Percentiles rank a stretch among this genome's conserved stretches.
These are phyloP conservation scores for Zygnema cylindricum DNA, from an alignment of 139 green algal species.

Conservation along the genomic window DNA sequence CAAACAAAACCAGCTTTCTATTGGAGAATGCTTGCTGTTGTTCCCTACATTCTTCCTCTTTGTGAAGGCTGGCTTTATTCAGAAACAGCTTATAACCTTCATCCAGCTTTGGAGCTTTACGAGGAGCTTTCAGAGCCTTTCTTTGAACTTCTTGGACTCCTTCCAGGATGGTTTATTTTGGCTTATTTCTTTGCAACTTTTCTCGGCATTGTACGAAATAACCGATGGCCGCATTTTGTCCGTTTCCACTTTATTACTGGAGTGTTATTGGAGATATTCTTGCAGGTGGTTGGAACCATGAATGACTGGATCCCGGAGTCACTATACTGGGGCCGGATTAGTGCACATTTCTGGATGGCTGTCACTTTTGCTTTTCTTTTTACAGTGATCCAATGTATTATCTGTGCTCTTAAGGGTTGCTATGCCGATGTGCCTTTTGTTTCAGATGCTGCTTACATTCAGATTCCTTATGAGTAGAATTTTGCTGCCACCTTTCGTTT, in stretches of 20 bases:
- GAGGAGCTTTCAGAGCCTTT: slow-evolving; percentile 38
- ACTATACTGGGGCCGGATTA: slow-evolving; percentile 14
- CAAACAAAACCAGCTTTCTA: slow-evolving; percentile 49
- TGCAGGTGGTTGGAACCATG: slow-evolving; percentile 43
- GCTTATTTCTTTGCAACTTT: slow-evolving; percentile 63
- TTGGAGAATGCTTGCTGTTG: slow-evolving; percentile 52
- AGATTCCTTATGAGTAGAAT: slow-evolving; percentile 57
- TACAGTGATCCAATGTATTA: slow-evolving; percentile 60
- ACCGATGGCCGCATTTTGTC: slow-evolving; percentile 64
- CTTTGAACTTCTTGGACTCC: slow-evolving; percentile 21
- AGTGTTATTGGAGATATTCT: slow-evolving; percentile 61
- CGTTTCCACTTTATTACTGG: slow-evolving; percentile 59
- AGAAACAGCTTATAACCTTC: slow-evolving; percentile 27
- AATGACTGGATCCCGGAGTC: slow-evolving; percentile 42
- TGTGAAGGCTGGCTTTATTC: slow-evolving; percentile 55
- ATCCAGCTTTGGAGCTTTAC: slow-evolving; percentile 24
- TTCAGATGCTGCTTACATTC: slow-evolving; percentile 63
- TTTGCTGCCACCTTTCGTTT: not conserved
- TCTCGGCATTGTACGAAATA: slow-evolving; percentile 60
- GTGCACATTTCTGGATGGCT: slow-evolving; percentile 21
- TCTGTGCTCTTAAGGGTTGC: slow-evolving; percentile 54
- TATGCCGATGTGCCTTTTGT: slow-evolving; percentile 61
- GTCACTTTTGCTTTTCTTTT: slow-evolving; percentile 43
- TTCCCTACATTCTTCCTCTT: slow-evolving; percentile 55
- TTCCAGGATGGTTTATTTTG: slow-evolving; percentile 56